Conservation (phyloP, 495 filamentous ascomycete species). For the Tuber umbilicatum region DNA sequence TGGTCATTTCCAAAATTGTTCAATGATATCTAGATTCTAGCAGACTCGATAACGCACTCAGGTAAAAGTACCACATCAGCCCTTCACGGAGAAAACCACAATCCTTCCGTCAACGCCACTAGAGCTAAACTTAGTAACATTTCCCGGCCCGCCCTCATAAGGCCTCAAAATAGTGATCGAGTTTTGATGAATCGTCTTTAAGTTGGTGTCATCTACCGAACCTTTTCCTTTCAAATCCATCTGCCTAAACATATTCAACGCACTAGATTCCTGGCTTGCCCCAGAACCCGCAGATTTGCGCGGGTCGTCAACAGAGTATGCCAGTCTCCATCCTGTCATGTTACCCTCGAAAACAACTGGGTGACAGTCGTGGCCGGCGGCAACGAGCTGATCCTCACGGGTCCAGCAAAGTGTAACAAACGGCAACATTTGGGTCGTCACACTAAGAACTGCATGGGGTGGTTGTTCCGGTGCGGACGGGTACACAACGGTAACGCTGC, state of each 20-base stretch:
- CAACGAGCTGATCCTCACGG: conserved; percentile 86
- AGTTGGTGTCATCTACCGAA: conserved; percentile 74
- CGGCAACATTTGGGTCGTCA: conserved; percentile 80
- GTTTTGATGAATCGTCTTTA: conserved; percentile 96
- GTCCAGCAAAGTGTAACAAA: conserved; percentile 91
- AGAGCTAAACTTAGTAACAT: conserved; percentile 71
- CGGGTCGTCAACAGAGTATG: conserved; percentile 72
- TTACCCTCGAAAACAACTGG: conserved; percentile 84
- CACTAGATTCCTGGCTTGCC: conserved; percentile 52
- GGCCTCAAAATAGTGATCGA: conserved; percentile 71
- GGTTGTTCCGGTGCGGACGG: conserved; percentile 86
- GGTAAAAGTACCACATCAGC: neutral
- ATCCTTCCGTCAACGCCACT: conserved; percentile 79
- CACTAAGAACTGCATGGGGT: conserved; percentile 76
- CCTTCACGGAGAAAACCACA: conserved; percentile 63
- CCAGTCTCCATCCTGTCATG: conserved; percentile 74
- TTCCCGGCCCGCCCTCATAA: conserved; percentile 60
- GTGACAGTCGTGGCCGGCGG: conserved; percentile 93
- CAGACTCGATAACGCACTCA: neutral
- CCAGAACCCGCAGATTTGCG: conserved; percentile 55
- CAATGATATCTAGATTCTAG: conserved; percentile 3
- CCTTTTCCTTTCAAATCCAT: conserved; percentile 93
- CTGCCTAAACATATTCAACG: conserved; percentile 97
- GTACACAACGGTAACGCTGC: conserved; percentile 92
- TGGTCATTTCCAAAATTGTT: neutral